A percentile compares a stretch with the other conserved stretches of the same genome.
phyloP scores from a whole-genome alignment of 1,284 basidiomycete genomes.

The Cutaneotrichosporon dermatis region DNA sequence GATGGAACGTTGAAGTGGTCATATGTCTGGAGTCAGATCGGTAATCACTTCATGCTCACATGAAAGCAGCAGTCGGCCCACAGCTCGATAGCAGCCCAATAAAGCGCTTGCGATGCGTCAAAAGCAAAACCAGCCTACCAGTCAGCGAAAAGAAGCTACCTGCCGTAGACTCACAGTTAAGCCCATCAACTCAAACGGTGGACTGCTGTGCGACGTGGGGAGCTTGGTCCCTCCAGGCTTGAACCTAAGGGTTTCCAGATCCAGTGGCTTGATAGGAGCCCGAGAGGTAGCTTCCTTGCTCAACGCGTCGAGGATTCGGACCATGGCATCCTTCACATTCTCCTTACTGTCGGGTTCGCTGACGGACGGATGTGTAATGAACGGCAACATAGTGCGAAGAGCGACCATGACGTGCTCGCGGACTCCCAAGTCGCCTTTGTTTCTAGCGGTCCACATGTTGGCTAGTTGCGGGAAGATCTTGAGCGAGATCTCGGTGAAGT shows the following conservation, averaged over 20 bases:
- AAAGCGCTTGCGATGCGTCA: constrained; percentile 62
- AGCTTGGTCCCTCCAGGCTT: not conserved
- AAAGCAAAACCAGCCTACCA: constrained; percentile 63
- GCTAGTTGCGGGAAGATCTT: constrained; percentile 63
- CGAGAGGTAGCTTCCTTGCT: constrained; percentile 61
- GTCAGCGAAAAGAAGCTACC: too few species aligned
- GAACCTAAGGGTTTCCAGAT: constrained; percentile 53
- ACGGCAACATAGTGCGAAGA: constrained; percentile 67
- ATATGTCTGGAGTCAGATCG: constrained; percentile 1
- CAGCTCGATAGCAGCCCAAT: constrained; percentile 78
- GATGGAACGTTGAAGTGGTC: not conserved
- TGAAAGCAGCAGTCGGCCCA: constrained; percentile 71
- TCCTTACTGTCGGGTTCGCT: constrained; percentile 14
- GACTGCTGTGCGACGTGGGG: not conserved
- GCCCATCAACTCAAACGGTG: constrained; percentile 25
- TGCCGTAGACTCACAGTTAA: constrained; percentile 20
- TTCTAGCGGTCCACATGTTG: constrained; percentile 69
- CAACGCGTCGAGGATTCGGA: constrained; percentile 52
- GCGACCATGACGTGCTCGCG: constrained; percentile 57
- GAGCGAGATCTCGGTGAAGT: constrained; percentile 59
- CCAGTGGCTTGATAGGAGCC: constrained; percentile 57
- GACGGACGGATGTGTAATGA: constrained; percentile 52
- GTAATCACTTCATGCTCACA: constrained; percentile 49
- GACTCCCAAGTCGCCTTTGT: constrained; percentile 59
- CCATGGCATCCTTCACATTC: constrained; percentile 54